These are phyloP conservation scores for Colletotrichum sp. DNA, from an alignment of 2,329 filamentous ascomycete genomes.

Conservation along the genomic window DNA sequence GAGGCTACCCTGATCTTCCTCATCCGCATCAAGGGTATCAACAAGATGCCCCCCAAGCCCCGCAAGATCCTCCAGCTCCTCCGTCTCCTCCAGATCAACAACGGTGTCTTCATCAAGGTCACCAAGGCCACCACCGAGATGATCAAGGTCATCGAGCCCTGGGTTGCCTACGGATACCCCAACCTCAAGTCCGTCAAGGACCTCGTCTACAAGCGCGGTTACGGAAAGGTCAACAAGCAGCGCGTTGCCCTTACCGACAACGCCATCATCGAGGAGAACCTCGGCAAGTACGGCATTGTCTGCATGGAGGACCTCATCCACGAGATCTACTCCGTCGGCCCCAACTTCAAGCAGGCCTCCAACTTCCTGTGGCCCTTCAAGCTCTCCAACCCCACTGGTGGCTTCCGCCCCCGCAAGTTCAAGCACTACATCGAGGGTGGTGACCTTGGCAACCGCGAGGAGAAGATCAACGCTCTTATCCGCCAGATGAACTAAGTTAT, in stretches of 20 bases:
- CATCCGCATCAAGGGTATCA: conserved; percentile 99
- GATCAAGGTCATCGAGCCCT: conserved; percentile 98
- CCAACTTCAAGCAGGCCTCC: conserved; percentile 99
- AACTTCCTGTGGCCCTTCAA: conserved; percentile 99
- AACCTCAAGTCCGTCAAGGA: conserved; percentile 99
- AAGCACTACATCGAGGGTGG: conserved; percentile 99
- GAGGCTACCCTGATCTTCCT: conserved; percentile 98
- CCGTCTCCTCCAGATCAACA: conserved; percentile 99
- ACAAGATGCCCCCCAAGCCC: conserved; percentile 99
- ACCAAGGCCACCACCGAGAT: conserved; percentile 98
- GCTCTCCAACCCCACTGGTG: conserved; percentile 96
- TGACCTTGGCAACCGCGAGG: conserved; percentile 98
- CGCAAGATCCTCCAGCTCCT: conserved; percentile 99
- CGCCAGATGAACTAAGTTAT: conserved; percentile 94
- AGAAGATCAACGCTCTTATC: conserved; percentile 95
- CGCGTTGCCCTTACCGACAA: conserved; percentile 97
- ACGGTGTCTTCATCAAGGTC: conserved; percentile 95
- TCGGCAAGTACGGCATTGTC: conserved; percentile 98
- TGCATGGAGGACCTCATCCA: conserved; percentile 99
- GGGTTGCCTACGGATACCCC: conserved; percentile 98
- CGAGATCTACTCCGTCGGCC: conserved; percentile 98
- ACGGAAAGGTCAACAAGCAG: conserved; percentile 99
- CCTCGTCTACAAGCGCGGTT: conserved; percentile 99
- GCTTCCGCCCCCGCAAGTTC: conserved; percentile 97
- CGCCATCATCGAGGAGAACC: conserved; percentile 93